These are phyloP conservation scores for Lentinula detonsa DNA, from an alignment of 768 basidiomycete genomes.

Conservation along the genomic window DNA sequence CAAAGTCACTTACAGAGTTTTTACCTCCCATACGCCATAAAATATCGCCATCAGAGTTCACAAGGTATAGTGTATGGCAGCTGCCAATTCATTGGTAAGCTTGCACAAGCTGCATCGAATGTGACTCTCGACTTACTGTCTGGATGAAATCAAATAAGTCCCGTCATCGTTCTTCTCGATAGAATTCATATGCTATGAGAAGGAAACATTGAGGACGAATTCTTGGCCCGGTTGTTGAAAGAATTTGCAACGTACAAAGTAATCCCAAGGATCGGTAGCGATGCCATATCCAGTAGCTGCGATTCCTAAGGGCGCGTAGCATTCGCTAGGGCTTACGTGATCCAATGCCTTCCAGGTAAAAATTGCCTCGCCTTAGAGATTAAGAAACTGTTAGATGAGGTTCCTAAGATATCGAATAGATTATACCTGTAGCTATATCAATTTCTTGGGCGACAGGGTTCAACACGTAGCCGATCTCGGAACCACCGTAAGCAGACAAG, in stretches of 20 bases:
- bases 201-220: neutral
- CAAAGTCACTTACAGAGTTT: neutral
- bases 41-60: conserved; percentile 10
- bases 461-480: neutral
- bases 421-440: neutral
- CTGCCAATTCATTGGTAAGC: neutral
- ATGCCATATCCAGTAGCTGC: neutral
- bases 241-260: neutral
- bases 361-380: neutral
- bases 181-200: conserved; percentile 1
- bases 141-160: conserved; percentile 13
- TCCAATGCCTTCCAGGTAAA: conserved; percentile 4
- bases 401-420: neutral
- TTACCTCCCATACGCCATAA: conserved; percentile 16
- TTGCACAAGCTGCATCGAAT: neutral
- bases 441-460: conserved; percentile 1
- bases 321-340: neutral
- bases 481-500: neutral
- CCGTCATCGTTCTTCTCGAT: conserved; percentile 10
- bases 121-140: neutral
- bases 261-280: neutral
- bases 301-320: neutral
- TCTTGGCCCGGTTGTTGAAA: neutral
- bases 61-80: conserved; percentile 12
- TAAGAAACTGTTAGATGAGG: neutral